These are phyloP conservation scores for Candida krabiensis DNA, from an alignment of 805 yeast genomes.

Conservation along the genomic window DNA sequence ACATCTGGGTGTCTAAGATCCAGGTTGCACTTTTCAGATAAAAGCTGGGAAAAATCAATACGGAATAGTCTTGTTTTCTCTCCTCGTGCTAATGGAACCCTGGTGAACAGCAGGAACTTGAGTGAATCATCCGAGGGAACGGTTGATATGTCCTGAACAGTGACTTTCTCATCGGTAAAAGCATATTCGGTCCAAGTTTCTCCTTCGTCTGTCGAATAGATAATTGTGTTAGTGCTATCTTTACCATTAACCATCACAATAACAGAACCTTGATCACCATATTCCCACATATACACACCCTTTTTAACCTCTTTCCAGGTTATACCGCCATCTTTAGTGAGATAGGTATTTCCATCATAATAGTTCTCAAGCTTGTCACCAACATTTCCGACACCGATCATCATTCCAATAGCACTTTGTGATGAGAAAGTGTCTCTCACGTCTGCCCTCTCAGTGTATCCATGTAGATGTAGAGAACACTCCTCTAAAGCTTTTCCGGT, in stretches of 20 bases:
- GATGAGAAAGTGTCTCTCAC: conserved; percentile 81
- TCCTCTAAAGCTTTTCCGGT: conserved; percentile 44
- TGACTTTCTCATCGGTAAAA: conserved; percentile 61
- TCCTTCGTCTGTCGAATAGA: conserved; percentile 78
- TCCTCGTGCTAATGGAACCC: conserved; percentile 46
- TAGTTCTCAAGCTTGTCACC: conserved; percentile 57
- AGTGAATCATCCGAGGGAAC: conserved; percentile 84
- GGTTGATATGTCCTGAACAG: conserved; percentile 72
- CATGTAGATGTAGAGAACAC: conserved; percentile 83
- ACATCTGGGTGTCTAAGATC: conserved; percentile 42
- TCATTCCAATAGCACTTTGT: conserved; percentile 78
- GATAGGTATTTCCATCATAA: conserved; percentile 50
- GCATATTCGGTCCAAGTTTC: conserved; percentile 64
- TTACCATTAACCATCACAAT: conserved; percentile 66
- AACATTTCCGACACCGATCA: conserved; percentile 85
- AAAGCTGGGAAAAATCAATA: conserved; percentile 55
- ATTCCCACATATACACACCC: conserved; percentile 86
- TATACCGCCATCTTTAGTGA: conserved; percentile 83
- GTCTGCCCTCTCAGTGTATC: conserved; percentile 81
- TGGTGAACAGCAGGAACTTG: conserved; percentile 67
- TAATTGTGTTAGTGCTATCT: conserved; percentile 56
- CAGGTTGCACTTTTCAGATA: conserved; percentile 49
- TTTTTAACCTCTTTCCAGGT: conserved; percentile 77
- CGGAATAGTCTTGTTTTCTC: conserved; percentile 51
- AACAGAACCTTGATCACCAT: conserved; percentile 88